phyloP scores from a whole-genome alignment of 768 basidiomycete genomes.

The Boletus sp. region DNA sequence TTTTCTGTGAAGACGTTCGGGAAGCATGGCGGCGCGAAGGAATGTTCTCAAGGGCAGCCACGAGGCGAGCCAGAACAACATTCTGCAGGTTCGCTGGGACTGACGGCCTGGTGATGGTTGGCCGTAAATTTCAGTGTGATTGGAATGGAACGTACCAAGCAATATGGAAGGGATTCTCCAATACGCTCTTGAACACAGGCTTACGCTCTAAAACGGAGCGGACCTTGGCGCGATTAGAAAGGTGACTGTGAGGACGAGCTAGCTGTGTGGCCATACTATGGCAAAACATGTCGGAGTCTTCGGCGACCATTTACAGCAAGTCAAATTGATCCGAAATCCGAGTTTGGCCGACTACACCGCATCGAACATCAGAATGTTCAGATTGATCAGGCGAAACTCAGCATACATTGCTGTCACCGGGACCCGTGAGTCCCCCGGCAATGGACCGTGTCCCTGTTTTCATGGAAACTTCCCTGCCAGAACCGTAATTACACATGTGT shows the following conservation, averaged over 20 bases:
- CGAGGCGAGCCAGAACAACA: conserved; percentile 47
- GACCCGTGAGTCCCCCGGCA: not conserved
- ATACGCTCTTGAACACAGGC: conserved; percentile 62
- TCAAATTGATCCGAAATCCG: too few relatives aligned
- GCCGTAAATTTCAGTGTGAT: not conserved
- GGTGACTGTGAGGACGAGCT: conserved; percentile 53
- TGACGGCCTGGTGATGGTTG: conserved; percentile 49
- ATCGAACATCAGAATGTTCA: not conserved
- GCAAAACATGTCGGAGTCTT: not conserved
- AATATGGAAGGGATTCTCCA: conserved; percentile 72
- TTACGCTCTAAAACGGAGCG: conserved; percentile 51
- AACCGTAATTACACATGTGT: too few relatives aligned
- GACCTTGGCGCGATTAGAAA: conserved; percentile 61
- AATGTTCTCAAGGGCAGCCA: conserved; percentile 51
- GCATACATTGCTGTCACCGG: too few relatives aligned
- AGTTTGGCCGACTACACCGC: too few relatives aligned
- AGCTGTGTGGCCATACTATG: conserved; percentile 45
- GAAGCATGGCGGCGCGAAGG: conserved; percentile 34
- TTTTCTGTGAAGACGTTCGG: conserved; percentile 9
- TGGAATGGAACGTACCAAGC: conserved; percentile 49
- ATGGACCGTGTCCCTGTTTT: not conserved
- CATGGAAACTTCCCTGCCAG: not conserved
- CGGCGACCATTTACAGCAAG: not conserved
- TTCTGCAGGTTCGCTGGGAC: conserved; percentile 66
- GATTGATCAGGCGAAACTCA: not conserved